Conservation (phyloP, 2,329 filamentous ascomycete genomes). For the Neocatenulostroma microsporum region DNA sequence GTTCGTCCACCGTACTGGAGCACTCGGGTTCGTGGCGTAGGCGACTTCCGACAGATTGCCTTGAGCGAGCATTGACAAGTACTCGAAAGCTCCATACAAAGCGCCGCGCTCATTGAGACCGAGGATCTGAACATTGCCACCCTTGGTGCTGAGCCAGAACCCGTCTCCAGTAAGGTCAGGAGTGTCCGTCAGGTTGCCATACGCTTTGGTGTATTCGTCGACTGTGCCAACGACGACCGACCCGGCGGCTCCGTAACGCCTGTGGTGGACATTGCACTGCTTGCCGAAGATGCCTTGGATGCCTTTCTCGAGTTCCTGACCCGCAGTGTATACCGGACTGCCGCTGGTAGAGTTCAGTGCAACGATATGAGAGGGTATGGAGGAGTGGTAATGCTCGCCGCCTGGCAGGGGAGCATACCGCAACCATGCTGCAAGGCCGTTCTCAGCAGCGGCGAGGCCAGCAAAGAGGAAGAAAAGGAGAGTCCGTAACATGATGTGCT, state of each 20-base stretch:
- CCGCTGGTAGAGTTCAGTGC: conserved; percentile 42
- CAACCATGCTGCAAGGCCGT: conserved; percentile 55
- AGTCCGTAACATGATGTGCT: conserved; percentile 1
- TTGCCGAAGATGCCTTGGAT: conserved; percentile 49
- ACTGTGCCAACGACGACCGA: conserved; percentile 45
- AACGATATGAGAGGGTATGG: conserved; percentile 47
- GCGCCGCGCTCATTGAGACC: conserved; percentile 60
- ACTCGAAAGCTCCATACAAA: conserved; percentile 62
- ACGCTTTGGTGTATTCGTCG: conserved; percentile 34
- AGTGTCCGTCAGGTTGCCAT: conserved; percentile 27
- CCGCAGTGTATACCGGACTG: conserved; percentile 54
- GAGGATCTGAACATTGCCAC: conserved; percentile 48
- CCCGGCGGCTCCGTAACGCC: background rate
- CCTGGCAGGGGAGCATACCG: conserved; percentile 51
- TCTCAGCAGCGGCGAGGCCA: conserved; percentile 45
- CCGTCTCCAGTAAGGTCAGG: conserved; percentile 49
- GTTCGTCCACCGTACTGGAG: conserved; percentile 61
- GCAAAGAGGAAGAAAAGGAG: conserved; percentile 1
- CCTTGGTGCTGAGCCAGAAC: conserved; percentile 50
- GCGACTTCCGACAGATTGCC: conserved; percentile 45
- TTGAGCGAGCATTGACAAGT: conserved; percentile 57
- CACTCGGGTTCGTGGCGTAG: conserved; percentile 49
- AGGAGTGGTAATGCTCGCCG: conserved; percentile 35
- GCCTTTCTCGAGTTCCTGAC: conserved; percentile 46
- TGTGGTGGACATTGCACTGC: conserved; percentile 24